Evolutionary conservation across 2,329 filamentous ascomycete genomes (phyloP).

Genomic region (Pseudopyricularia cyperi): DNA sequence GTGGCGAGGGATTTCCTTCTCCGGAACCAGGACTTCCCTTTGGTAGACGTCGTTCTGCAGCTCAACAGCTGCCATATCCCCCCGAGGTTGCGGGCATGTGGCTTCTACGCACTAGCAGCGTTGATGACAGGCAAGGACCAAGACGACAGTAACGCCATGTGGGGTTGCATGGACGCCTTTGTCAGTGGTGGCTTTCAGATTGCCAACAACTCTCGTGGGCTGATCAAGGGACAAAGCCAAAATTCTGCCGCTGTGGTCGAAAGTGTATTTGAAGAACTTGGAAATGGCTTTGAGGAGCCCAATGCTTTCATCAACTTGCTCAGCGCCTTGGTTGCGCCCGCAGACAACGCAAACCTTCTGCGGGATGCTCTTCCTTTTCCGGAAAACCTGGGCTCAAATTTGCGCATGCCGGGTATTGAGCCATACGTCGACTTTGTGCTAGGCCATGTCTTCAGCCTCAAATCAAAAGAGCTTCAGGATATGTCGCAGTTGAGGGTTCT

Average conservation of each 20-base stretch:
- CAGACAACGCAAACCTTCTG: slow-evolving; percentile 44
- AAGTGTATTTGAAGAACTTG: slow-evolving; percentile 60
- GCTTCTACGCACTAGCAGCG: slow-evolving; percentile 65
- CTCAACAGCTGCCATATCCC: slow-evolving; percentile 68
- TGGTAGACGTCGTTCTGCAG: slow-evolving; percentile 49
- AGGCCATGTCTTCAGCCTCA: slow-evolving; percentile 61
- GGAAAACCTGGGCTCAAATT: slow-evolving; percentile 65
- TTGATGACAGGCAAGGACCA: slow-evolving; percentile 63
- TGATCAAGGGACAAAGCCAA: slow-evolving; percentile 6
- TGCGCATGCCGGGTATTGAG: slow-evolving; percentile 72
- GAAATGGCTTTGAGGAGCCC: slow-evolving; percentile 70
- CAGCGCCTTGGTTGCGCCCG: slow-evolving; percentile 56
- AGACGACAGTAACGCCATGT: slow-evolving; percentile 59
- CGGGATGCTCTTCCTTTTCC: slow-evolving; percentile 76
- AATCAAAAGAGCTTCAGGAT: slow-evolving; percentile 51
- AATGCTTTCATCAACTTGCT: slow-evolving; percentile 74
- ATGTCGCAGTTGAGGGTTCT: slow-evolving; percentile 59
- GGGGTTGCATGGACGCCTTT: slow-evolving; percentile 71
- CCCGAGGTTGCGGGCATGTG: slow-evolving; percentile 66
- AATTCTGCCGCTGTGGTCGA: slow-evolving; percentile 33
- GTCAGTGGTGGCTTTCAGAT: slow-evolving; percentile 41
- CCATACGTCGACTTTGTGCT: slow-evolving; percentile 86
- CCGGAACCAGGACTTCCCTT: slow-evolving; percentile 34
- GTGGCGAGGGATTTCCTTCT: slow-evolving; percentile 63
- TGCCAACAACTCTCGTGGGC: slow-evolving; percentile 6